Conservation (phyloP, 208 protist genomes). For the Crithidia acanthocephali region DNA sequence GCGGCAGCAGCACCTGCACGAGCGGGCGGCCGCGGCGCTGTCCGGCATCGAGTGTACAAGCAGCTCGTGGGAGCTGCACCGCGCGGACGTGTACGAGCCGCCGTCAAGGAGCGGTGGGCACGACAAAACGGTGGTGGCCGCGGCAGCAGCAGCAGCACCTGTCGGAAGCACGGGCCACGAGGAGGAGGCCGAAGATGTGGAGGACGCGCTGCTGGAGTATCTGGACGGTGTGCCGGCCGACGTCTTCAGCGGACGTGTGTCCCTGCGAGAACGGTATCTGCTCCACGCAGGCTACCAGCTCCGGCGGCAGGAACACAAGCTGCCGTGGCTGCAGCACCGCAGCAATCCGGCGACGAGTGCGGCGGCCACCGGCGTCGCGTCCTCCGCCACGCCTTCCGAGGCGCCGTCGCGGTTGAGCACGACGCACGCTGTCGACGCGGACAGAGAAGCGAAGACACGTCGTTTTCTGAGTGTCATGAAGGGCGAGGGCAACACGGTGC, state of each 20-base stretch:
- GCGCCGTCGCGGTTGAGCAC: background rate
- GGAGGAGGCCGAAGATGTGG: conserved; percentile 30
- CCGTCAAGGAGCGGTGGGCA: background rate
- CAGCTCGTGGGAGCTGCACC: conserved; percentile 69
- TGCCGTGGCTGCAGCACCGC: conserved; percentile 8
- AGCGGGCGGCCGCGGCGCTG: conserved; percentile 36
- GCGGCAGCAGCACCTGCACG: conserved; percentile 33
- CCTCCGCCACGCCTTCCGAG: background rate
- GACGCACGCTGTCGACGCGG: background rate
- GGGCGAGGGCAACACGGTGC: conserved; percentile 8
- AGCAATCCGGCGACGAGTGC: background rate
- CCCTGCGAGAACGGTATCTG: conserved; percentile 69
- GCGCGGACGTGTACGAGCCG: conserved; percentile 47
- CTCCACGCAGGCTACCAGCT: conserved; percentile 43
- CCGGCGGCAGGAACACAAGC: conserved; percentile 21
- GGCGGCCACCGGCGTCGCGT: background rate
- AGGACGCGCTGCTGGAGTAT: conserved; percentile 69
- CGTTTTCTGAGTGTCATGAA: conserved; percentile 20
- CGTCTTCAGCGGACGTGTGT: conserved; percentile 58
- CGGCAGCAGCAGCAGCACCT: conserved; percentile 5
- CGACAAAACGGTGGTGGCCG: background rate
- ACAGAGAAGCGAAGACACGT: background rate
- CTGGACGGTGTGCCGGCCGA: conserved; percentile 60
- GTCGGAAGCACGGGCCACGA: background rate
- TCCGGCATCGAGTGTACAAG: conserved; percentile 46